phyloP scores from a whole-genome alignment of 139 green algal genomes.

The Pseudopediastrum boryanum region DNA sequence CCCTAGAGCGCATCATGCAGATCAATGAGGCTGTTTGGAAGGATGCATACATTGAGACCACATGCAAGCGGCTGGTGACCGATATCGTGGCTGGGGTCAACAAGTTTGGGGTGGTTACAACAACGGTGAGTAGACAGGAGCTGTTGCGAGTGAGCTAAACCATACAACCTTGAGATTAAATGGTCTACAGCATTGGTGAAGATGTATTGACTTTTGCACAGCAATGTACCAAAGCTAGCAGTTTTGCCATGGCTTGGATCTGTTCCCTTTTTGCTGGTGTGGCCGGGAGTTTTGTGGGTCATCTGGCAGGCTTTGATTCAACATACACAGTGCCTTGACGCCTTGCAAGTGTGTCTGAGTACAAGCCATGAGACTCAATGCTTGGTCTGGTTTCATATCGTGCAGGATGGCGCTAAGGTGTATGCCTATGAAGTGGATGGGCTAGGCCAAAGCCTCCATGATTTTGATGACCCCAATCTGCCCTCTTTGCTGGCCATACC shows the following conservation, averaged over 20 bases:
- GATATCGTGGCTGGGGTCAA: slow-evolving; percentile 57
- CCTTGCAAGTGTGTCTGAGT: no score
- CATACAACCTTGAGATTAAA: neutral
- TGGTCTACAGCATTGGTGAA: no score
- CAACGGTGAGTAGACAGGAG: neutral
- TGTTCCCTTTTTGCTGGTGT: no score
- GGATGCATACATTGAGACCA: slow-evolving; percentile 29
- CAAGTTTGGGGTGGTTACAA: slow-evolving; percentile 40
- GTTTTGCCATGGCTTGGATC: no score
- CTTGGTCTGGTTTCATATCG: neutral
- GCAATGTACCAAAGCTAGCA: no score
- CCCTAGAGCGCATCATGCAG: slow-evolving; percentile 52
- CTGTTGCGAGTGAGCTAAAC: neutral
- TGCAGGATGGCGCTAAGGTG: slow-evolving; percentile 11
- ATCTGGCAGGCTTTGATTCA: no score
- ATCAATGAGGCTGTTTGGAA: slow-evolving; percentile 59
- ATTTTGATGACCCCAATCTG: slow-evolving; percentile 74
- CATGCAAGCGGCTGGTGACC: slow-evolving; percentile 13
- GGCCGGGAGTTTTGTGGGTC: no score
- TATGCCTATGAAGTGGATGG: slow-evolving; percentile 77
- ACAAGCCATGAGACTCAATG: no score
- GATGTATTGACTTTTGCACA: no score
- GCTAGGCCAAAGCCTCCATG: slow-evolving; percentile 37
- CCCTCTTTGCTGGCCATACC: slow-evolving; percentile 67
- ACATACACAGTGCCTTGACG: no score